Conservation (phyloP, 768 basidiomycete species). For the Mrakia blollopis region DNA sequence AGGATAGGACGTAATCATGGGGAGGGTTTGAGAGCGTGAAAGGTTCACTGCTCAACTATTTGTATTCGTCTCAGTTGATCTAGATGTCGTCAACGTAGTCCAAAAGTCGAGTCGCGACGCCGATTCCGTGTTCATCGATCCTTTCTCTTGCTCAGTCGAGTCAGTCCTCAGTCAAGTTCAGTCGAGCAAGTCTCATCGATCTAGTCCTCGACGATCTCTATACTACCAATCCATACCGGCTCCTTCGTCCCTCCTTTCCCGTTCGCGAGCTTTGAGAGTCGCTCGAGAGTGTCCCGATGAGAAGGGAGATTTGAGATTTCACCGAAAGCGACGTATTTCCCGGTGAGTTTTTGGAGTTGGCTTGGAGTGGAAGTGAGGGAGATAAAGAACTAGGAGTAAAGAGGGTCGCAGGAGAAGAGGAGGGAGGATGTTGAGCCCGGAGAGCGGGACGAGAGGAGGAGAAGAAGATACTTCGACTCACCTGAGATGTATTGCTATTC, state of each 20-base stretch:
- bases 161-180: no score
- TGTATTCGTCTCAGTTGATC: no score
- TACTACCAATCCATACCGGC: constrained; percentile 49
- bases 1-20: not conserved
- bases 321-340: constrained; percentile 53
- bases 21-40: no score
- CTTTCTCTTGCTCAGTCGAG: no score
- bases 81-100: no score
- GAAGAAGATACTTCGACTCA: not conserved
- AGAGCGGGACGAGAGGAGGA: not conserved
- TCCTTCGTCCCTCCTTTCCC: constrained; percentile 42
- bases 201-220: not conserved
- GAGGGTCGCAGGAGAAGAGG: not conserved
- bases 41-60: no score
- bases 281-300: constrained; percentile 42
- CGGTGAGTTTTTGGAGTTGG: constrained; percentile 51
- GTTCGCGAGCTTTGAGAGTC: constrained; percentile 44
- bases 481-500: constrained; percentile 43
- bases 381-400: constrained; percentile 49
- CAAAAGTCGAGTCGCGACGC: no score
- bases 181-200: no score
- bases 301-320: constrained; percentile 43
- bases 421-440: no score
- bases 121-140: no score
- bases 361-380: constrained; percentile 49